Evolutionary conservation across 768 basidiomycete genomes (phyloP), one percentile per base, ranked within the genome.

Genomic region (Lactifluus volemus): DNA sequence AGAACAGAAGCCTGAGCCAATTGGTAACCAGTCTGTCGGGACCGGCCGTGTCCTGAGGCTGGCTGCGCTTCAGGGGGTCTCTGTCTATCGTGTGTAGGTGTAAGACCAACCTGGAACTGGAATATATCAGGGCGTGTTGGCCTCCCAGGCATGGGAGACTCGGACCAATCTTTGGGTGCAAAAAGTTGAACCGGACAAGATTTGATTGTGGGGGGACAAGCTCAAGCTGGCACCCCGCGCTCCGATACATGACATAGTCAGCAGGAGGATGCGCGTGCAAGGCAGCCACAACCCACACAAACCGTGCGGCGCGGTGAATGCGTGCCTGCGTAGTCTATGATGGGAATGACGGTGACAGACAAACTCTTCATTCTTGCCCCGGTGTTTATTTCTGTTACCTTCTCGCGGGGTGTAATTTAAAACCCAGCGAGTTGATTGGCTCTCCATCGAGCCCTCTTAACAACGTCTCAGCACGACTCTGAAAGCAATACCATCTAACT

Each of bases 361-460:
- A 53, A 60, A 53, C 51, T 63, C 61, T 58, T 38, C 51, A 63
- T 49, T 53, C 44, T 25, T 48, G 55, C 60, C 53, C 54, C 38
- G 38, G 38, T 38, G 51, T 55, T 53, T 44, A 61, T 55, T 32
- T 45, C 53, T 42, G 49, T 55, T 55, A 39, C 49, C 60, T 52
- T 61, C 47, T 63, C 63, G 63, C 63, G 61, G 61, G 63, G 63
- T 47, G 42, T 49, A 64, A 64, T 64, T 64, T 64, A 12, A 55
- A 65, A 65, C 63, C 61, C 63, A 65, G 63, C 63, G 63, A 64
- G 45, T 59, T 19, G 15, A 34, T 38, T 51, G 36, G 14, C 42
- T 60, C 53, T 51, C 44, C 14, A 50, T 45, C n/a, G 3, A 30
- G 15, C 44, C 47, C 44, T 41, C 45, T 45, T 36, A 34, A 5